Evolutionary conservation across 139 green algal species (phyloP).

Genomic region (Chlamydomonas urium): DNA sequence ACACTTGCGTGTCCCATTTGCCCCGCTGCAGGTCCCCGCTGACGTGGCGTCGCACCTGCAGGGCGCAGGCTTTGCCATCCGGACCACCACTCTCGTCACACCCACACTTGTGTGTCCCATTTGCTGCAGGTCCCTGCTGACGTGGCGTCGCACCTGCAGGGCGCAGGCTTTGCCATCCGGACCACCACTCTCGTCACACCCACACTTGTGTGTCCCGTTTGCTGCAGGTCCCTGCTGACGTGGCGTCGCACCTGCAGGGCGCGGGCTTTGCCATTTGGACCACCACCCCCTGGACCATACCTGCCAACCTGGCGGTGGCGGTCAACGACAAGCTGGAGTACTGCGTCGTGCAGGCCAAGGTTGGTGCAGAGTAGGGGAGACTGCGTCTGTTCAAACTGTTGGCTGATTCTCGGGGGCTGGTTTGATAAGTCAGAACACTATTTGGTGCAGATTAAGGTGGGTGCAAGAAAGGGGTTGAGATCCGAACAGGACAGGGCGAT

Average conservation of each 20-base stretch:
- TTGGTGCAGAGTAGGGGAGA: too few species aligned
- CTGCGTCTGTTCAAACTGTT: too few species aligned
- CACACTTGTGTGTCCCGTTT: too few species aligned
- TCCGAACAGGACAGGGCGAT: too few species aligned
- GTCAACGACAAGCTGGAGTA: slow-evolving; percentile 93
- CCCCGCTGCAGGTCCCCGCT: slow-evolving; percentile 6
- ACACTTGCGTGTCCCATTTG: too few species aligned
- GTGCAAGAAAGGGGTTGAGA: too few species aligned
- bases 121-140: slow-evolving; percentile 11
- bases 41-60: slow-evolving; percentile 6
- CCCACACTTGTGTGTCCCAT: too few species aligned
- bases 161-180: slow-evolving; percentile 85
- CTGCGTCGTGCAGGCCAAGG: slow-evolving; percentile 61
- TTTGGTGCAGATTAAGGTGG: neutral
- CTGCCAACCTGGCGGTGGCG: slow-evolving; percentile 94
- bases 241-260: slow-evolving; percentile 15
- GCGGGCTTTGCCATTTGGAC: slow-evolving; percentile 93
- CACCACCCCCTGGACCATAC: slow-evolving; percentile 98
- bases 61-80: slow-evolving; percentile 78
- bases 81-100: slow-evolving; percentile 99
- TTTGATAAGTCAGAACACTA: neutral
- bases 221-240: slow-evolving; percentile 3
- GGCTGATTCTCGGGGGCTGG: too few species aligned
- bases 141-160: slow-evolving; percentile 9
- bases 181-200: too few species aligned